Evolutionary conservation across 2,329 filamentous ascomycete genomes (phyloP).

Genomic region (Alternaria sp.): DNA sequence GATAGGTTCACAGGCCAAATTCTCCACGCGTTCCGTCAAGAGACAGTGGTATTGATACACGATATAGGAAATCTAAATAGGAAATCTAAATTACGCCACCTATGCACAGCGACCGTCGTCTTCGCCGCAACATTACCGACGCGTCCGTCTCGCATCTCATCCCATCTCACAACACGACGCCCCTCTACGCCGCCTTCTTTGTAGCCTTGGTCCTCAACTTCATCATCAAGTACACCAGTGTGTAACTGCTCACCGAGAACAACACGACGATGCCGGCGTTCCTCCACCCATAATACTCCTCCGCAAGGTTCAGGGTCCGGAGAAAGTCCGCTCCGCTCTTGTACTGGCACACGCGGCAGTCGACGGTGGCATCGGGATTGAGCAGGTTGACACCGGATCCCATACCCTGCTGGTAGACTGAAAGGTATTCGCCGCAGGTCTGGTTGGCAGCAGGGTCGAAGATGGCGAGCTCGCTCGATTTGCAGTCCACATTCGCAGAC

Average conservation of each 20-base stretch:
- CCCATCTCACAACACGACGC: neutral
- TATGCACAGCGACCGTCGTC: neutral
- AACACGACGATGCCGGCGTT: conserved; percentile 65
- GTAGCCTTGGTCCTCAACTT: conserved; percentile 49
- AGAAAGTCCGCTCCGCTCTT: conserved; percentile 65
- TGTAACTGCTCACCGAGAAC: conserved; percentile 63
- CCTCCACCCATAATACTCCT: conserved; percentile 70
- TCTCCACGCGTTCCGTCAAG: neutral
- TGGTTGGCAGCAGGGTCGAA: conserved; percentile 57
- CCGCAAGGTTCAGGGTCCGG: conserved; percentile 62
- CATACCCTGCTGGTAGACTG: conserved; percentile 57
- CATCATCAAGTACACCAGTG: conserved; percentile 53
- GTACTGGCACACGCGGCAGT: conserved; percentile 68
- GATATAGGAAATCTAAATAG: neutral
- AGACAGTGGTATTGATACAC: neutral
- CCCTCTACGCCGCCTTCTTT: neutral
- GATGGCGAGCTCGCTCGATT: conserved; percentile 39
- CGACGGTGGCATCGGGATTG: conserved; percentile 63
- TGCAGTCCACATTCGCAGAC: conserved; percentile 47
- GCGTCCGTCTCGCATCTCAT: neutral
- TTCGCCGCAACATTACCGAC: neutral
- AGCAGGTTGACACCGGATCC: conserved; percentile 57
- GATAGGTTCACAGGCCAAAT: neutral
- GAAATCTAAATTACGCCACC: neutral
- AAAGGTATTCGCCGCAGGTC: conserved; percentile 66